Base-by-base conservation (phyloP, 257 asterid genomes). In the Solanum tarijense region DNA sequence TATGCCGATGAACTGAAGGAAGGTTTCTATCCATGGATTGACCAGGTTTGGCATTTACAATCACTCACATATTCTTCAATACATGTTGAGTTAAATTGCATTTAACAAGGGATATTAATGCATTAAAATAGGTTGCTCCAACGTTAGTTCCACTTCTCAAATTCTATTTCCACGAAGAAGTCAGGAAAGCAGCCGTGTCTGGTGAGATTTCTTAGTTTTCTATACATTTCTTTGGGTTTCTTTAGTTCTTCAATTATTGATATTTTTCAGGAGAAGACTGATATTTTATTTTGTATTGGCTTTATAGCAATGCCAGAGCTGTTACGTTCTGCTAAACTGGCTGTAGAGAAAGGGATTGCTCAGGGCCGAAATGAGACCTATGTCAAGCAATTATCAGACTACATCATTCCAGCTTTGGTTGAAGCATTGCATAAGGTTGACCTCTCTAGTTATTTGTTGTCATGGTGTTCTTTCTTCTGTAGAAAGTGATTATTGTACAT, bases 1-100 rank as follows among this genome's bases (percentile, higher is more conserved):
- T 97, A 97, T 91, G 99, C 99, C 23, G 99, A 97, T 92, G 99
- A 97, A 93, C 88, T 97, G 92, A 97, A 96, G 89, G 99, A 97
- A 92, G 99, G 99, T 89, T 97, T 96, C 92, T 97, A 91, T 90
- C 99, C 99, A 25, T 97, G 99, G 99, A 96, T 97, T 52, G 99
- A 97, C 92, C 99, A 97, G 98, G 99, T 97, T 89, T 89, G 88
- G 95, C 91, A 35, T 87, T 72, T 65, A 3, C 62, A 69, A 69
- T 65, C 27, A 69, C 18, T 79, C 55, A 20, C 34, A 39, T 66
- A 66, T 68, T 89, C 52, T 27, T 35, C 38, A 66, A 1, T 46
- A 35, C 48, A 9, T 78, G 16, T 62, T 68, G 41, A 16, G 69
- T 46, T 27, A 29, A 82, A 27, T 27, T 12, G 55, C 43, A 41